Evolutionary conservation across 2,329 filamentous ascomycete genomes (phyloP).

Genomic region (Claviceps sp.): DNA sequence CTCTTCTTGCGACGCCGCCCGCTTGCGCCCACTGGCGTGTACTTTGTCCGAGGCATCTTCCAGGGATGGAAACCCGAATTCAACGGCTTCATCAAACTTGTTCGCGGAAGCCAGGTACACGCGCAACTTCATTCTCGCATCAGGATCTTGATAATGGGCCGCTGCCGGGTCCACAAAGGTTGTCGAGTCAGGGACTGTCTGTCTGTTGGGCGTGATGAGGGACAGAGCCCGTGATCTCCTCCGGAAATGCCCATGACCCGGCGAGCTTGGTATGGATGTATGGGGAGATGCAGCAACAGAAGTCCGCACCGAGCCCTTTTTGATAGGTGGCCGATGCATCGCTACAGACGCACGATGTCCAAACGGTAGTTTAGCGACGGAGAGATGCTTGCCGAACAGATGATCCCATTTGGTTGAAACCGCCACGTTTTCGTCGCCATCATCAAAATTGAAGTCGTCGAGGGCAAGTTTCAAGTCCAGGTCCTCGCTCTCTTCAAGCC

Average conservation of each 20-base stretch:
- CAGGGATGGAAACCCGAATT: conserved; percentile 75
- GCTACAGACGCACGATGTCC: conserved; percentile 37
- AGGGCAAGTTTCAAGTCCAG: conserved; percentile 53
- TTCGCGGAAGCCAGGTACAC: conserved; percentile 79
- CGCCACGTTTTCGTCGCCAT: conserved; percentile 34
- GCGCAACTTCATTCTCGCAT: conserved; percentile 73
- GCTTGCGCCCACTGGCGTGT: conserved; percentile 9
- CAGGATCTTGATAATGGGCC: conserved; percentile 79
- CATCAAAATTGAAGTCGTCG: conserved; percentile 56
- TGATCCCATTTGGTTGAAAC: conserved; percentile 34
- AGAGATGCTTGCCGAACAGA: conserved; percentile 58
- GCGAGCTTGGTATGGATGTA: conserved; percentile 11
- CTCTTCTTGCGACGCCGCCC: conserved; percentile 13
- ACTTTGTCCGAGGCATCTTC: conserved; percentile 27
- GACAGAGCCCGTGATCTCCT: conserved; percentile 43
- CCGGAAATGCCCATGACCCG: conserved; percentile 24
- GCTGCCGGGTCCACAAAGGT: conserved; percentile 51
- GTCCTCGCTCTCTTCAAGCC: conserved; percentile 60
- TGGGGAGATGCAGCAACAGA: conserved; percentile 13
- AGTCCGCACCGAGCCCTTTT: conserved; percentile 22
- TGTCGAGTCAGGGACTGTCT: conserved; percentile 15
- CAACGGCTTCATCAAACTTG: conserved; percentile 89
- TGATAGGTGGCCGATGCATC: conserved; percentile 32
- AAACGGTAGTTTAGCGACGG: conserved; percentile 53
- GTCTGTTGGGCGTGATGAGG: conserved; percentile 35